A percentile compares a stretch with the other conserved stretches of the same genome.
phyloP scores from a whole-genome alignment of 2,329 filamentous ascomycete species.

The Cordyceps javanica region DNA sequence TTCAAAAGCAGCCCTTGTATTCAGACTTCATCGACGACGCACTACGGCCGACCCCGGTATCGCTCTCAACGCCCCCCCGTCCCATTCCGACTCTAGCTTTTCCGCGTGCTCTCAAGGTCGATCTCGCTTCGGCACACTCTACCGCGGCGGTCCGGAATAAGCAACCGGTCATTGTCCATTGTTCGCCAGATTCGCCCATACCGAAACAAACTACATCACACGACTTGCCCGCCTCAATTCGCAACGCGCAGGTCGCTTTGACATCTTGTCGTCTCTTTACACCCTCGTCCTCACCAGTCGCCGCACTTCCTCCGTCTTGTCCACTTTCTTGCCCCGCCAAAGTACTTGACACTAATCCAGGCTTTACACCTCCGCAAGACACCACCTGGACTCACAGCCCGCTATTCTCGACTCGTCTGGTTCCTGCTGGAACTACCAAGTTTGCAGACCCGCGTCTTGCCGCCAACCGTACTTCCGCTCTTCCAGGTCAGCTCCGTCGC shows the following conservation, averaged over 20 bases:
- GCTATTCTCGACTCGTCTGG: conserved; percentile 3
- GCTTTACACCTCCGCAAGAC: conserved; percentile 4
- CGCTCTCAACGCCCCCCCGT: conserved; percentile 5
- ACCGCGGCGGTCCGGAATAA: conserved; percentile 4
- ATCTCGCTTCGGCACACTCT: not conserved
- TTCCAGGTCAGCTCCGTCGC: conserved; percentile 2
- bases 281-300: not conserved
- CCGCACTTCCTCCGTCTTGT: conserved; percentile 4
- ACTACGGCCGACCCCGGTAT: conserved; percentile 2
- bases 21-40: not conserved
- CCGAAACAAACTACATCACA: not conserved
- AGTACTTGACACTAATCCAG: conserved; percentile 5
- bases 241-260: not conserved
- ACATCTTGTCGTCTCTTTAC: not conserved
- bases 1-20: not conserved
- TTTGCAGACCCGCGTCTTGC: conserved; percentile 12
- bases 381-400: conserved; percentile 8
- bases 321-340: conserved; percentile 10
- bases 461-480: conserved; percentile 1
- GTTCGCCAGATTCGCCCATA: not conserved
- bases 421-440: not conserved
- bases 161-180: not conserved
- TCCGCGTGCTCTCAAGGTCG: conserved; percentile 6
- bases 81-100: conserved; percentile 3
- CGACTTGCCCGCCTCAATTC: not conserved